Conservation (phyloP, 805 yeast species). For the Pichia rugopelliculosa region DNA sequence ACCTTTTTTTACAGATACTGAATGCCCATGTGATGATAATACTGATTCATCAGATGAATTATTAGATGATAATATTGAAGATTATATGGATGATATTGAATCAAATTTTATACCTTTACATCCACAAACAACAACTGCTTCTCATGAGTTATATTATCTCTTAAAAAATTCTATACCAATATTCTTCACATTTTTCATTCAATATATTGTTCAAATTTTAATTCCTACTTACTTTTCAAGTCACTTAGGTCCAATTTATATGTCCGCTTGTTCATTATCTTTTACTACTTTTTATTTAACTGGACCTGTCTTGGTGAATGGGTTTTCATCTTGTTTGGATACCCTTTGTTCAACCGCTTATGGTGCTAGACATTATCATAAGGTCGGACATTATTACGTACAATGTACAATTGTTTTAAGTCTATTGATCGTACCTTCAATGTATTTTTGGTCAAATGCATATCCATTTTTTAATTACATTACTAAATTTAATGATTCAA, state of each 20-base stretch:
- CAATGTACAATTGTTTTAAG: slow-evolving; percentile 51
- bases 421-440: slow-evolving; percentile 46
- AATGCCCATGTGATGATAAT: not conserved
- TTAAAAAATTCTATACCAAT: slow-evolving; percentile 44
- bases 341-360: slow-evolving; percentile 71
- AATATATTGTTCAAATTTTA: slow-evolving; percentile 62
- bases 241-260: slow-evolving; percentile 53
- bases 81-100: not conserved
- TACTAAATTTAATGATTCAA: slow-evolving; percentile 16
- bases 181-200: slow-evolving; percentile 58
- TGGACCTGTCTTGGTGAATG: slow-evolving; percentile 67
- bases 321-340: slow-evolving; percentile 66
- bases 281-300: slow-evolving; percentile 69
- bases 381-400: slow-evolving; percentile 61
- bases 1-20: not conserved
- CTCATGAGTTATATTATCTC: slow-evolving; percentile 21
- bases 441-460: slow-evolving; percentile 52
- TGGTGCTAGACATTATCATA: slow-evolving; percentile 53
- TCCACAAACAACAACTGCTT: slow-evolving; percentile 12
- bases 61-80: not conserved
- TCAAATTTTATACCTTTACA: slow-evolving; percentile 1
- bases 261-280: slow-evolving; percentile 66
- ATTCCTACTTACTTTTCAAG: slow-evolving; percentile 70
- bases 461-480: slow-evolving; percentile 34
- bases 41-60: not conserved